Evolutionary conservation across 768 basidiomycete genomes (phyloP).

Genomic region (Lactarius pseudohatsudake): DNA sequence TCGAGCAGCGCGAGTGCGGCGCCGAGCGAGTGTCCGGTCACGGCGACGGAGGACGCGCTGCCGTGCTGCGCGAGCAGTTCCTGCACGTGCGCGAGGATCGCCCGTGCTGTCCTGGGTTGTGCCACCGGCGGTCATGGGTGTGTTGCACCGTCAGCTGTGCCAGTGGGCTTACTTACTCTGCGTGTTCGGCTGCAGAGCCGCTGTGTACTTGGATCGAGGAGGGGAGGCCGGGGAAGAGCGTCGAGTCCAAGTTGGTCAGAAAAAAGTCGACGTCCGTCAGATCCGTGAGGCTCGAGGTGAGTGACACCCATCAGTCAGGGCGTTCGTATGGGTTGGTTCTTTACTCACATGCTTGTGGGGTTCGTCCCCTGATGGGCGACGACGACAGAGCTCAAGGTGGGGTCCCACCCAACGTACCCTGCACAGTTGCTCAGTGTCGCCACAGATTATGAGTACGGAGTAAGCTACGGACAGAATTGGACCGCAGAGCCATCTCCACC

Average conservation of each 20-base stretch:
- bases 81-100: constrained; percentile 47
- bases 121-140: no score
- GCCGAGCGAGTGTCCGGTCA: constrained; percentile 33
- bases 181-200: constrained; percentile 55
- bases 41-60: constrained; percentile 44
- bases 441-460: constrained; percentile 25
- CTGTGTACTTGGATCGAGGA: constrained; percentile 47
- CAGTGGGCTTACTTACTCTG: constrained; percentile 24
- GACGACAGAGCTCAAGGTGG: constrained; percentile 49
- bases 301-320: neutral
- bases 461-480: constrained; percentile 19
- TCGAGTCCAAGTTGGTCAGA: constrained; percentile 41
- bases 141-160: neutral
- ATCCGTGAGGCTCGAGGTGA: constrained; percentile 42
- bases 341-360: constrained; percentile 49
- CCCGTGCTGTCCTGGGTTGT: constrained; percentile 40
- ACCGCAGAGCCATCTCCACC: constrained; percentile 32
- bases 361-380: constrained; percentile 65
- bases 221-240: constrained; percentile 56
- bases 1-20: constrained; percentile 37
- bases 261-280: constrained; percentile 50
- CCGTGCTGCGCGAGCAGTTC: constrained; percentile 41
- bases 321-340: neutral
- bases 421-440: constrained; percentile 39
- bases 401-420: constrained; percentile 57